Conservation (phyloP, 495 filamentous ascomycete species). For the Glarea lozoyensis region DNA sequence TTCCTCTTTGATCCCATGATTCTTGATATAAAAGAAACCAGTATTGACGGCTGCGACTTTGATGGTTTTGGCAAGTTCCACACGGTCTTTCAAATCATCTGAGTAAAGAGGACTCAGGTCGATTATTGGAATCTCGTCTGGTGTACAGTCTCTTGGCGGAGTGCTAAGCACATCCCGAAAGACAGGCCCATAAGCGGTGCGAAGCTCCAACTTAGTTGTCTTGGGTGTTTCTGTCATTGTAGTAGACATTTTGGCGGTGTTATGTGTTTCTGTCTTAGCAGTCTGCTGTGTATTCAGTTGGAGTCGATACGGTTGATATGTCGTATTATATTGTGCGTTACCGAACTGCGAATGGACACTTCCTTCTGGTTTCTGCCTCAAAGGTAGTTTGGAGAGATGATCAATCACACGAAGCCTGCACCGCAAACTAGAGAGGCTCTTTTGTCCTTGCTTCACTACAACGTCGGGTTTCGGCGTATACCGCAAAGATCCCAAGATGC, state of each 20-base stretch:
- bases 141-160: constrained; percentile 29
- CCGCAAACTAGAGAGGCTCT: no score
- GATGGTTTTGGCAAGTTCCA: constrained; percentile 31
- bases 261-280: background rate
- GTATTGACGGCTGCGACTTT: constrained; percentile 35
- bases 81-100: constrained; percentile 26
- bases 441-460: no score
- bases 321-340: no score
- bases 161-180: constrained; percentile 29
- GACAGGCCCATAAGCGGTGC: constrained; percentile 31
- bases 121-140: constrained; percentile 50
- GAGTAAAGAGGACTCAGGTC: constrained; percentile 36
- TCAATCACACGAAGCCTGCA: no score
- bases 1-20: constrained; percentile 41
- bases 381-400: no score
- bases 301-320: no score
- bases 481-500: no score
- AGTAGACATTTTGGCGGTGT: constrained; percentile 9
- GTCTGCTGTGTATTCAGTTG: background rate
- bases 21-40: constrained; percentile 48
- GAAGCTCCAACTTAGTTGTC: constrained; percentile 30
- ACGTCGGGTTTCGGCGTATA: no score
- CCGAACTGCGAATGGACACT: no score
- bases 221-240: constrained; percentile 16
- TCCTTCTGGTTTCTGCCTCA: no score